Evolutionary conservation across 495 filamentous ascomycete species (phyloP).

Genomic region (Penicillium cataractarum): DNA sequence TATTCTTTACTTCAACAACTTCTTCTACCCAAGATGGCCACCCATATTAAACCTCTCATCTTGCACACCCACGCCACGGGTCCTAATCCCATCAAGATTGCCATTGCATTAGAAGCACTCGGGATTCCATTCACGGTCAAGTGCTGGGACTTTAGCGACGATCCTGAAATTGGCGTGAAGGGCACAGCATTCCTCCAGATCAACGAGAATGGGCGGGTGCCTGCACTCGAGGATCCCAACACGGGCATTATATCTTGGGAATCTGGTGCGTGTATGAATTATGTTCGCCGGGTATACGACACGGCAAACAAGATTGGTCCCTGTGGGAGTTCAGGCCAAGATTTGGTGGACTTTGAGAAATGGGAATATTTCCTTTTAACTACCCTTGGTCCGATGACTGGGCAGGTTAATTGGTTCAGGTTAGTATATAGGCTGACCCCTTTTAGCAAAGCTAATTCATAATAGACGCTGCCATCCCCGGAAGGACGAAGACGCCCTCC

Average conservation of each 20-base stretch:
- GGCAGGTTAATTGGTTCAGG: conserved; percentile 48
- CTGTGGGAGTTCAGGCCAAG: conserved; percentile 37
- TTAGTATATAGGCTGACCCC: conserved; percentile 10
- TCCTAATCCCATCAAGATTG: conserved; percentile 64
- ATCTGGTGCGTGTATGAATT: conserved; percentile 44
- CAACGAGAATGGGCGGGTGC: conserved; percentile 89
- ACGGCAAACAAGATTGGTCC: conserved; percentile 29
- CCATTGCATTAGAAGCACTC: conserved; percentile 80
- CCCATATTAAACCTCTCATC: conserved; percentile 31
- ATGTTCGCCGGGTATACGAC: conserved; percentile 41
- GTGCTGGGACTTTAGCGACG: conserved; percentile 62
- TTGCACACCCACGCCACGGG: conserved; percentile 46
- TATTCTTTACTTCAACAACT: not conserved
- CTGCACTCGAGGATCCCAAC: conserved; percentile 61
- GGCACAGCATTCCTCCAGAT: conserved; percentile 72
- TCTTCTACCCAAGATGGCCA: conserved; percentile 10
- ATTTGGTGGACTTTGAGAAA: conserved; percentile 49
- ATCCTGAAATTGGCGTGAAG: conserved; percentile 57
- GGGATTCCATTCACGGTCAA: conserved; percentile 64
- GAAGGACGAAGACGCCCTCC: conserved; percentile 45
- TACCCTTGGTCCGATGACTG: conserved; percentile 47
- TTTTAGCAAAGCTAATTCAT: not conserved
- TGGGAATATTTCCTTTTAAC: conserved; percentile 50
- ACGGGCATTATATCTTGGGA: conserved; percentile 47
- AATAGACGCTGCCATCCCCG: conserved; percentile 31